A percentile compares a stretch with the other conserved stretches of the same genome.
Evolutionary conservation across 176 grass and related monocot species (phyloP).

Genomic region (Phoenix dactylifera): DNA sequence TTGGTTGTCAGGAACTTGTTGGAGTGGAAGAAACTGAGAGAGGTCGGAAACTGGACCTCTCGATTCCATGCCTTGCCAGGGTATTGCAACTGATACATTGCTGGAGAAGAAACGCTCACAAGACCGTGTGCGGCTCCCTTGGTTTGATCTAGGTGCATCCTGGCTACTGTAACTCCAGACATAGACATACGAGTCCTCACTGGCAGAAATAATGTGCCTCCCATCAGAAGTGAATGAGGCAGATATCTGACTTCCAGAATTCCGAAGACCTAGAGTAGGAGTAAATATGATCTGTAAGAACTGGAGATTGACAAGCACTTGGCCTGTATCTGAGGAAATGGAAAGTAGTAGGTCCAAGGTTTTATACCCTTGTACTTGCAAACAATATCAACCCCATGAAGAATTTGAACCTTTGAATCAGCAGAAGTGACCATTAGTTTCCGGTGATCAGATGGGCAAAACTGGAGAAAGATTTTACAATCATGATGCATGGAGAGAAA

Average conservation of each 20-base stretch:
- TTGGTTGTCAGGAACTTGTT: constrained; percentile 12
- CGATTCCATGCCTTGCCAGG: constrained; percentile 49
- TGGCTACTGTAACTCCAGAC: constrained; percentile 60
- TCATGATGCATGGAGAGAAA: too few relatives aligned
- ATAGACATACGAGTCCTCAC: constrained; percentile 58
- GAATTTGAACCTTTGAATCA: constrained; percentile 67
- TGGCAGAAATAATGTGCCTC: constrained; percentile 72
- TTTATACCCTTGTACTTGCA: constrained; percentile 72
- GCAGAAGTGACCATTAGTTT: constrained; percentile 86
- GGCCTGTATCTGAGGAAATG: not conserved
- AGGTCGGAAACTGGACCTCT: constrained; percentile 25
- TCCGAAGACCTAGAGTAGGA: constrained; percentile 36
- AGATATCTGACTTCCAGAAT: constrained; percentile 44
- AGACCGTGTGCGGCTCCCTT: constrained; percentile 35
- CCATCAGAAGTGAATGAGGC: constrained; percentile 81
- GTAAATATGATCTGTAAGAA: not conserved
- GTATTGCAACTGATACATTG: constrained; percentile 56
- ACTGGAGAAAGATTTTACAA: constrained; percentile 31
- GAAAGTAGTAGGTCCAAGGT: constrained; percentile 5
- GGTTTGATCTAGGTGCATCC: constrained; percentile 30
- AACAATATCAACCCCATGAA: constrained; percentile 58
- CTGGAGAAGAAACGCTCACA: constrained; percentile 61
- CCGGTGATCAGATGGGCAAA: constrained; percentile 67
- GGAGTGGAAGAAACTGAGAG: constrained; percentile 36
- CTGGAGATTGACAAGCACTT: too few relatives aligned